These are phyloP conservation scores for Rhododendron williamsianum DNA, from an alignment of 148 eudicot species.

Conservation along the genomic window DNA sequence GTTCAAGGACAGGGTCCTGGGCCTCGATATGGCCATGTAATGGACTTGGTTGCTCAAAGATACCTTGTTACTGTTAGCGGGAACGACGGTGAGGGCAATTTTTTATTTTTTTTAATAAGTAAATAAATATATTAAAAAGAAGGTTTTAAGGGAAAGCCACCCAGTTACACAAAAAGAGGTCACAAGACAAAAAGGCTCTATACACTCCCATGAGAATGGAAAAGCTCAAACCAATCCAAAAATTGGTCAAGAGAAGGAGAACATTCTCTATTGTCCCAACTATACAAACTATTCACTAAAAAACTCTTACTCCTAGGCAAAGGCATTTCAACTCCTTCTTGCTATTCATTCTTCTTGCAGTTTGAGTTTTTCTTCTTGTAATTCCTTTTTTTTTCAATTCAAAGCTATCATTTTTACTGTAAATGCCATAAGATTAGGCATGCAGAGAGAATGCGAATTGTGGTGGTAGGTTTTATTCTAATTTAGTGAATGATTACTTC, in stretches of 20 bases:
- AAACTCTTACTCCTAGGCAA: too few relatives aligned
- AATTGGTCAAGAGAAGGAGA: too few relatives aligned
- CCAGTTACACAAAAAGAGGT: too few relatives aligned
- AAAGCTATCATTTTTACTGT: background rate
- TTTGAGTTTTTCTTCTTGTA: background rate
- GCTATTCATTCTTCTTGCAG: background rate
- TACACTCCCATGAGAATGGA: too few relatives aligned
- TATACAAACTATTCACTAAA: too few relatives aligned
- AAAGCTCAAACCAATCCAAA: too few relatives aligned
- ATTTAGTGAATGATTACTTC: background rate
- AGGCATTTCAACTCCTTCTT: background rate
- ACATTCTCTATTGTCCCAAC: too few relatives aligned
- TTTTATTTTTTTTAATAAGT: too few relatives aligned
- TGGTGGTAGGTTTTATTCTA: background rate
- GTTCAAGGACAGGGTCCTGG: conserved; percentile 96
- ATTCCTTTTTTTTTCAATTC: background rate
- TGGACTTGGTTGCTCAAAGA: conserved; percentile 91
- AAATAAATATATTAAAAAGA: too few relatives aligned
- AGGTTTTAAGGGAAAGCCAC: too few relatives aligned
- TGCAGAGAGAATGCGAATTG: background rate
- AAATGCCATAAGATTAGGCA: background rate
- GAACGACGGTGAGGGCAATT: conserved; percentile 70
- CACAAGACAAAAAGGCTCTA: too few relatives aligned
- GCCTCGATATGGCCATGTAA: conserved; percentile 94
- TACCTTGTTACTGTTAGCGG: conserved; percentile 90